Percentiles rank a stretch among this genome's conserved stretches.
Evolutionary conservation across 495 filamentous ascomycete genomes (phyloP).

Genomic region (Tuber borchii): DNA sequence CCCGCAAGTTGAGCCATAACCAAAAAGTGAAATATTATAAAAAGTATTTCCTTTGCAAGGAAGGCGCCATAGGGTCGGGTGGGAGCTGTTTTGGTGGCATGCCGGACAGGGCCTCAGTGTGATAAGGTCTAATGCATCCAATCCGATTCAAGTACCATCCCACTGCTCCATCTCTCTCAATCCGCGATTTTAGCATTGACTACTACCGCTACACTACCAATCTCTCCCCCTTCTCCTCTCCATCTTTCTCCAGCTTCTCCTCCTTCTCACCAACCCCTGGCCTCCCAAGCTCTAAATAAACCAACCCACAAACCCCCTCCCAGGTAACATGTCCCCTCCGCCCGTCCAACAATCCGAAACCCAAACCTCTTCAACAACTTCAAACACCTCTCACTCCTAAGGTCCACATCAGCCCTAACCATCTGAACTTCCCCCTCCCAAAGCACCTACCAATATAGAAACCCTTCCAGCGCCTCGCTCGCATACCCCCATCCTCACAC

Average conservation of each 20-base stretch:
- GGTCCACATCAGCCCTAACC: conserved; percentile 19
- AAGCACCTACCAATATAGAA: conserved; percentile 12
- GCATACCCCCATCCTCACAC: conserved; percentile 15
- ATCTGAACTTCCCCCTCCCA: conserved; percentile 1
- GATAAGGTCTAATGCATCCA: not conserved
- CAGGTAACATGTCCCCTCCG: conserved; percentile 1
- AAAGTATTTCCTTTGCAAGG: too few relatives aligned
- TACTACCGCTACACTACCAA: too few relatives aligned
- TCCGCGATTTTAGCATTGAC: not conserved
- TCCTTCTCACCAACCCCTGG: not conserved
- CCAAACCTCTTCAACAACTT: conserved; percentile 13
- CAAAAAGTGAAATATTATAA: too few relatives aligned
- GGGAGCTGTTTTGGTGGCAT: too few relatives aligned
- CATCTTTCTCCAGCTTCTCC: not conserved
- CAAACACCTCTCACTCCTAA: conserved; percentile 19
- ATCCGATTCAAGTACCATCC: not conserved
- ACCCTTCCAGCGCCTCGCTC: conserved; percentile 9
- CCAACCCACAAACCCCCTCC: conserved; percentile 15
- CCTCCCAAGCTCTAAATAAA: conserved; percentile 18
- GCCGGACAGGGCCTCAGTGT: too few relatives aligned
- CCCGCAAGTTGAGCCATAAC: too few relatives aligned
- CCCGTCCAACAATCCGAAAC: conserved; percentile 7
- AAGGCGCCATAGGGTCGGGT: too few relatives aligned
- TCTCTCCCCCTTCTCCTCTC: not conserved
- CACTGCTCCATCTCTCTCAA: not conserved